Evolutionary conservation across 352 stramenopile genomes (phyloP).

Genomic region (Globisporangium alternatum): DNA sequence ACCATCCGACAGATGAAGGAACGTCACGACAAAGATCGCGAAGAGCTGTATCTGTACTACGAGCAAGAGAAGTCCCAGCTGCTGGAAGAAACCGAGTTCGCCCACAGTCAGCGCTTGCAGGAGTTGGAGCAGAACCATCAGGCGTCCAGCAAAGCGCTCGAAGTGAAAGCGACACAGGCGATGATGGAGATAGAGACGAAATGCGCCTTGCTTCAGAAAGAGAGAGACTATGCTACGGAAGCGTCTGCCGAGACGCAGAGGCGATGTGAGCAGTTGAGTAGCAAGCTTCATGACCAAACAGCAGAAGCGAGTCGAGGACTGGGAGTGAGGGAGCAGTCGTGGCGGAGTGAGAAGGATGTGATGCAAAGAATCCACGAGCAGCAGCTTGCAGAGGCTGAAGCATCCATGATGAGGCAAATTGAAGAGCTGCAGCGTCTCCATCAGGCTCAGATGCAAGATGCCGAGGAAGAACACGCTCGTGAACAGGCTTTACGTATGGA

Average conservation of each 20-base stretch:
- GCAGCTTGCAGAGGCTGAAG: slow-evolving; percentile 3
- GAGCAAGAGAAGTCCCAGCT: slow-evolving; percentile 58
- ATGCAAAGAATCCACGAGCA: slow-evolving; percentile 1
- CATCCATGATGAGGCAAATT: not conserved
- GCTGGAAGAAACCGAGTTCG: slow-evolving; percentile 39
- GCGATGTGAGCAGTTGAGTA: slow-evolving; percentile 6
- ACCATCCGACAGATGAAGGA: slow-evolving; percentile 42
- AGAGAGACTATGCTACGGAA: slow-evolving; percentile 1
- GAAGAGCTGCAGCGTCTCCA: slow-evolving; percentile 4
- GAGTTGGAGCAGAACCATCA: slow-evolving; percentile 30
- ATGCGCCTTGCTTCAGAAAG: not conserved
- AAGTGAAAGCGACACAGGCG: slow-evolving; percentile 7
- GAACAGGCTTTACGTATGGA: not conserved
- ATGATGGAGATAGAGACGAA: not conserved
- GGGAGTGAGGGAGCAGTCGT: not conserved
- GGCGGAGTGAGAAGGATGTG: slow-evolving; percentile 9
- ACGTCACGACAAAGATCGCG: slow-evolving; percentile 42
- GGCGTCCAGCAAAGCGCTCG: slow-evolving; percentile 17
- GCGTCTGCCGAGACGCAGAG: slow-evolving; percentile 7
- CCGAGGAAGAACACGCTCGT: not conserved
- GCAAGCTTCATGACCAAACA: not conserved
- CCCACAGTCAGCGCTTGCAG: slow-evolving; percentile 26
- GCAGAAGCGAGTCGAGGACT: not conserved
- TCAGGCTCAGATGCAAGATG: not conserved
- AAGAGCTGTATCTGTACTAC: slow-evolving; percentile 50